phyloP scores from a whole-genome alignment of 179 eudicot species.

The Spergularia azorica region DNA sequence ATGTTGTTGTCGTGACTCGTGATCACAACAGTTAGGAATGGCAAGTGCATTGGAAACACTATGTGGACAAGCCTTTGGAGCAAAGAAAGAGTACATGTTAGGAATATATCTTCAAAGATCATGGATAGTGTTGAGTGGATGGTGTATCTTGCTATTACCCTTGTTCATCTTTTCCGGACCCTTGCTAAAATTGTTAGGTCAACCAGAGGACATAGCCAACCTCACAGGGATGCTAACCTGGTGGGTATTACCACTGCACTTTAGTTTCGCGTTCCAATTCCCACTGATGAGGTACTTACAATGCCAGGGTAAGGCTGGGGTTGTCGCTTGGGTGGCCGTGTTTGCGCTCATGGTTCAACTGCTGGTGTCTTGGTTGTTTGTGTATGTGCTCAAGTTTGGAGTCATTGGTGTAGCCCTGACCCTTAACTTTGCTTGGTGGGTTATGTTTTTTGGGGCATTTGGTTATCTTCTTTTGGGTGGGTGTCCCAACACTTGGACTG shows the following conservation, averaged over 20 bases:
- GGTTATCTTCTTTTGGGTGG: too few species aligned
- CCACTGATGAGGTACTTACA: too few species aligned
- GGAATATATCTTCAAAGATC: slow-evolving; percentile 50
- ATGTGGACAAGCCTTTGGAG: slow-evolving; percentile 54
- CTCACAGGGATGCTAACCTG: too few species aligned
- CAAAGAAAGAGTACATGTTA: slow-evolving; percentile 42
- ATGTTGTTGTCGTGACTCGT: too few species aligned
- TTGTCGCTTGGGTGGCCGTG: slow-evolving; percentile 36
- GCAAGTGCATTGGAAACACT: slow-evolving; percentile 51
- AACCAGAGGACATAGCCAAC: too few species aligned
- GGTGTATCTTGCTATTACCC: slow-evolving; percentile 37
- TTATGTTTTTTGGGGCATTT: too few species aligned
- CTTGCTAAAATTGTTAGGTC: neutral
- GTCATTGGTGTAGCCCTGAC: too few species aligned
- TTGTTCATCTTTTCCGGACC: slow-evolving; percentile 32
- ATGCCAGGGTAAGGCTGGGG: slow-evolving; percentile 10
- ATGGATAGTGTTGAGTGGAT: slow-evolving; percentile 40
- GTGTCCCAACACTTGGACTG: slow-evolving; percentile 33
- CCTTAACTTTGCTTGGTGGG: too few species aligned
- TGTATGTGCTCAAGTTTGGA: too few species aligned
- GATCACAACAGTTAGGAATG: slow-evolving; percentile 35
- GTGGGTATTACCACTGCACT: too few species aligned
- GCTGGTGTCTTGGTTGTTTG: too few species aligned
- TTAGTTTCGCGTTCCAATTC: too few species aligned
- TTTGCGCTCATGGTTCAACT: slow-evolving; percentile 24